A percentile compares a stretch with the other conserved stretches of the same genome.
phyloP scores from a whole-genome alignment of 2,329 filamentous ascomycete species.

The Aspergillus aculeatus region DNA sequence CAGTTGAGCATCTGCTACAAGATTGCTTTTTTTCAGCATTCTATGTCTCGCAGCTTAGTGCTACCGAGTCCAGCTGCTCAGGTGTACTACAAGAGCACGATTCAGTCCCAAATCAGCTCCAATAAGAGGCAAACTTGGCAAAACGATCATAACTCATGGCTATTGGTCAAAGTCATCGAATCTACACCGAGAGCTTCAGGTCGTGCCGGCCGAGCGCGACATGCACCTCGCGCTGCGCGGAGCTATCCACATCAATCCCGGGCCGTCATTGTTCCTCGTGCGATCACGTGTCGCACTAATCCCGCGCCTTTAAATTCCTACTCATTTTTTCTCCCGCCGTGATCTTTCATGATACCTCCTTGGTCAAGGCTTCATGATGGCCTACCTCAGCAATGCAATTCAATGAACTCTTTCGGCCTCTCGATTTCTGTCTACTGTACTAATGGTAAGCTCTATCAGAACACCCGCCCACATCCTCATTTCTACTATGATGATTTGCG shows the following conservation, averaged over 20 bases:
- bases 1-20: not conserved
- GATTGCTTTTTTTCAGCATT: not conserved
- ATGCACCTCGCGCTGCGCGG: not conserved
- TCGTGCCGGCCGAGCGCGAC: not conserved
- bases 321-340: constrained; percentile 11
- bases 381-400: not conserved
- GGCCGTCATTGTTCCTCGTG: constrained; percentile 17
- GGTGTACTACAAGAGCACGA: not conserved
- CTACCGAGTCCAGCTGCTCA: not conserved
- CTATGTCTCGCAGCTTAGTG: not conserved
- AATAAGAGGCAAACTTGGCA: not conserved
- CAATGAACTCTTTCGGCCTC: not conserved
- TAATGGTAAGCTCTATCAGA: constrained; percentile 10
- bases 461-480: not conserved
- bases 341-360: constrained; percentile 4
- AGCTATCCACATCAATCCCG: constrained; percentile 4
- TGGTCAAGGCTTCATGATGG: not conserved
- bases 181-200: not conserved
- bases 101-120: too few species aligned
- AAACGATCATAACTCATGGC: not conserved
- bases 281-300: constrained; percentile 26
- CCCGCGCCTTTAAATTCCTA: constrained; percentile 18
- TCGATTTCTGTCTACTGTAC: not conserved
- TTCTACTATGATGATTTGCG: constrained; percentile 34
- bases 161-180: not conserved